Conservation (phyloP, 2,329 filamentous ascomycete genomes). For the Chaetomiaceae sp. region DNA sequence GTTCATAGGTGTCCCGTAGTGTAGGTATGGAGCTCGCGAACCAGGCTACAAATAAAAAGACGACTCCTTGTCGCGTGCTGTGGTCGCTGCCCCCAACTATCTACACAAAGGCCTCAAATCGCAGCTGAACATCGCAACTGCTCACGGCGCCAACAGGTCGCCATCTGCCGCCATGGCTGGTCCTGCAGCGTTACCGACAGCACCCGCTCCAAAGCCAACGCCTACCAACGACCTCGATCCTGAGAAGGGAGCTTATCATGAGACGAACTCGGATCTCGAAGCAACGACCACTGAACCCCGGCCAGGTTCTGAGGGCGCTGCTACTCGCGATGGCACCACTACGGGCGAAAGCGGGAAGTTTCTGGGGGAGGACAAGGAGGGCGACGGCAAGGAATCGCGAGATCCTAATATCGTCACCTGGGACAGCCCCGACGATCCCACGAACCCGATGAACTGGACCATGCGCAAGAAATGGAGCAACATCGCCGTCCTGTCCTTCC, state of each 20-base stretch:
- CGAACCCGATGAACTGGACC: constrained; percentile 52
- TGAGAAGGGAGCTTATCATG: constrained; percentile 16
- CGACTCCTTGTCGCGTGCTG: too few relatives aligned
- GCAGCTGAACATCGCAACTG: too few relatives aligned
- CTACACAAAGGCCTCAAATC: too few relatives aligned
- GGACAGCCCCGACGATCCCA: constrained; percentile 46
- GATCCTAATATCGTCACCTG: constrained; percentile 42
- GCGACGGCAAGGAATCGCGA: too few relatives aligned
- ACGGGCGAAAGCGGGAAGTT: constrained; percentile 3
- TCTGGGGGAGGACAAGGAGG: background rate
- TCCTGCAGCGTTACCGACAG: too few relatives aligned
- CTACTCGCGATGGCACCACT: constrained; percentile 2
- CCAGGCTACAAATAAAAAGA: background rate
- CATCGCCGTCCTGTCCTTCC: constrained; percentile 48
- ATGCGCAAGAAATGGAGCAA: constrained; percentile 50
- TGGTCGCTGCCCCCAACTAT: too few relatives aligned
- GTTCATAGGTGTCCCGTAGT: too few relatives aligned
- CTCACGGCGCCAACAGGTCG: too few relatives aligned
- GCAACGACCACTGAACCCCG: constrained; percentile 13
- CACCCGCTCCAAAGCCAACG: too few relatives aligned
- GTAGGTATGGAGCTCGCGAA: too few relatives aligned
- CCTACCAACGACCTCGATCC: constrained; percentile 16
- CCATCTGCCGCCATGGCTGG: too few relatives aligned
- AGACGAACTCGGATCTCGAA: constrained; percentile 16
- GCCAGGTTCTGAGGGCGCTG: constrained; percentile 3